Evolutionary conservation across 2,329 filamentous ascomycete species (phyloP).

Genomic region (Aspergillus amoenus): DNA sequence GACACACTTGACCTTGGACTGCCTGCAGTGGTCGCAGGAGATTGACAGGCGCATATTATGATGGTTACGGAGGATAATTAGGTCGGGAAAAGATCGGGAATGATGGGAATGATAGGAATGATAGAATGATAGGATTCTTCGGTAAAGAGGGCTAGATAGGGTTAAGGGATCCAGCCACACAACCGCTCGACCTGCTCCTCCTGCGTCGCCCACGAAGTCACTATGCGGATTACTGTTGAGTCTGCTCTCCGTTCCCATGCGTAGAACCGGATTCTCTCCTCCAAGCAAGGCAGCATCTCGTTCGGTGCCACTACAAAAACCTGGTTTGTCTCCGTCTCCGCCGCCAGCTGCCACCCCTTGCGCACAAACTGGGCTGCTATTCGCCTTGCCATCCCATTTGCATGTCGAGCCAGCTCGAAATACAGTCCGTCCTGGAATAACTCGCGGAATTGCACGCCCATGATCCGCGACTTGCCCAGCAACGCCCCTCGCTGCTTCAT

Average conservation of each 20-base stretch:
- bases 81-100: slow-evolving; percentile 1
- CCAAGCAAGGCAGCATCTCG: slow-evolving; percentile 42
- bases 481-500: slow-evolving; percentile 54
- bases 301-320: slow-evolving; percentile 50
- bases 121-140: not conserved
- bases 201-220: slow-evolving; percentile 55
- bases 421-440: slow-evolving; percentile 49
- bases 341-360: slow-evolving; percentile 44
- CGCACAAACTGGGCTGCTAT: slow-evolving; percentile 46
- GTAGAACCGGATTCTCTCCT: slow-evolving; percentile 49
- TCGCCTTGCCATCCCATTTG: slow-evolving; percentile 46
- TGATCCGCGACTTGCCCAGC: slow-evolving; percentile 50
- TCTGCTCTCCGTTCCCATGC: slow-evolving; percentile 47
- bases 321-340: slow-evolving; percentile 53
- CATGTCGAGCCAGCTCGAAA: slow-evolving; percentile 48
- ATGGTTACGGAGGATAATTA: not conserved
- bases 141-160: not conserved
- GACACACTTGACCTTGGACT: slow-evolving; percentile 38
- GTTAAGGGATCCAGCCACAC: slow-evolving; percentile 6
- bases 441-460: slow-evolving; percentile 53
- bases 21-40: slow-evolving; percentile 36
- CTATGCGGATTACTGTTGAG: slow-evolving; percentile 44
- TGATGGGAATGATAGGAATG: not conserved
- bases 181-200: slow-evolving; percentile 41
- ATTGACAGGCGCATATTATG: slow-evolving; percentile 34